Conservation (phyloP, 2,329 filamentous ascomycete species). For the Penicillium verrucosum region DNA sequence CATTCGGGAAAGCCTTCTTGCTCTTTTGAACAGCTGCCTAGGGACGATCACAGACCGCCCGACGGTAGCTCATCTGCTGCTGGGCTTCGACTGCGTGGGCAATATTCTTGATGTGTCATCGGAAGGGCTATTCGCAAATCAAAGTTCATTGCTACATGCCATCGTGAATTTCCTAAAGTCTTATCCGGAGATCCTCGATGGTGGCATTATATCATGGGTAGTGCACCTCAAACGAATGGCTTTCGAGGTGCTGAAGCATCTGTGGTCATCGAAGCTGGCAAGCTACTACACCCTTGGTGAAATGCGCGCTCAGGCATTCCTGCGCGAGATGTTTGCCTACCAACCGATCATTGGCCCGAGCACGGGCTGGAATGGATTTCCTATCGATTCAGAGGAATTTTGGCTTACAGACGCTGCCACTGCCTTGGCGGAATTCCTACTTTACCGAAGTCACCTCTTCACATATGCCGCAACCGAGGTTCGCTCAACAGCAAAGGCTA, state of each 20-base stretch:
- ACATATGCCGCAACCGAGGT: constrained; percentile 86
- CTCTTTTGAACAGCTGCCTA: constrained; percentile 80
- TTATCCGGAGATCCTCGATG: constrained; percentile 63
- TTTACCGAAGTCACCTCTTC: constrained; percentile 70
- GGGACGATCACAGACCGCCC: constrained; percentile 71
- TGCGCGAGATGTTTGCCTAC: constrained; percentile 71
- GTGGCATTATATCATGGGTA: constrained; percentile 64
- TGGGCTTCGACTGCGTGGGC: constrained; percentile 79
- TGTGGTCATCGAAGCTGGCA: constrained; percentile 83
- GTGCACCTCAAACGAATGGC: constrained; percentile 65
- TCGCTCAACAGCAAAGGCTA: constrained; percentile 68
- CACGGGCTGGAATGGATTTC: constrained; percentile 70
- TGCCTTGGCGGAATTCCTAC: constrained; percentile 73
- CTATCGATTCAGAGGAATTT: constrained; percentile 62
- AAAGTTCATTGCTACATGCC: constrained; percentile 77
- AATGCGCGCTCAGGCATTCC: constrained; percentile 72
- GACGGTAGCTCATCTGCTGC: constrained; percentile 82
- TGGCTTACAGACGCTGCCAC: constrained; percentile 64
- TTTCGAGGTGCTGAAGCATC: constrained; percentile 69
- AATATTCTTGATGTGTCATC: constrained; percentile 66
- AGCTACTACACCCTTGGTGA: constrained; percentile 71
- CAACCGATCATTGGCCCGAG: constrained; percentile 68
- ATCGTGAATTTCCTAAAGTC: constrained; percentile 69
- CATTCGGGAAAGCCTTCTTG: constrained; percentile 79
- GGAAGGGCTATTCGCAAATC: constrained; percentile 66